These are phyloP conservation scores for Albugo candida DNA, from an alignment of 352 stramenopile species.

Conservation along the genomic window DNA sequence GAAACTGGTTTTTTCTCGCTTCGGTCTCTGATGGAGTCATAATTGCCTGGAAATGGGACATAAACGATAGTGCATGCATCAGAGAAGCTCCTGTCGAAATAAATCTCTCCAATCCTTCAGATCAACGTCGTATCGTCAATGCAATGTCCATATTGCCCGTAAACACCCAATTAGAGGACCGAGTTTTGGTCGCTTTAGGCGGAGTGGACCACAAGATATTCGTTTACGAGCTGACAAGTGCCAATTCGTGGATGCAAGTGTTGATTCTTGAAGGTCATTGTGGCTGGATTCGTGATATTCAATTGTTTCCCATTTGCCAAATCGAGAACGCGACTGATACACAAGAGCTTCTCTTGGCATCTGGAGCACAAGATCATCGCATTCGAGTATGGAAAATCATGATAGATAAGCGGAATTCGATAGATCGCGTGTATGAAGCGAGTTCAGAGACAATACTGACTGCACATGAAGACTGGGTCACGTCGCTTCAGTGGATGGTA, in stretches of 20 bases:
- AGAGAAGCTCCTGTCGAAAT: too few species aligned
- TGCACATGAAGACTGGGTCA: conserved; percentile 69
- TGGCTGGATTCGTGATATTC: conserved; percentile 44
- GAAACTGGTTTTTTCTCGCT: conserved; percentile 3
- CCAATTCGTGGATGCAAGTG: conserved; percentile 4
- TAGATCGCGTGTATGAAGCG: conserved; percentile 15
- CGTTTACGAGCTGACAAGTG: conserved; percentile 23
- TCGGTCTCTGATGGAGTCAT: conserved; percentile 20
- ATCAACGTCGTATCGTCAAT: too few species aligned
- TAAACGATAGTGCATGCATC: neutral
- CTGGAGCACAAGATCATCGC: neutral
- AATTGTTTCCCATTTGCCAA: conserved; percentile 16
- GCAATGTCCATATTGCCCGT: too few species aligned
- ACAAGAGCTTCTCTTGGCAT: neutral
- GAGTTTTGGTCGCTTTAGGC: conserved; percentile 29
- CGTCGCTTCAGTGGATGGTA: conserved; percentile 32
- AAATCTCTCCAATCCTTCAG: too few species aligned
- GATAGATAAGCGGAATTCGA: neutral
- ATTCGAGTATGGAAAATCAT: neutral
- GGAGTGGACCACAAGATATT: conserved; percentile 53
- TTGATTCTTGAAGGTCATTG: conserved; percentile 33
- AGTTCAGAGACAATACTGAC: conserved; percentile 41
- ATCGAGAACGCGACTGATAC: neutral
- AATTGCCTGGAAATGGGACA: conserved; percentile 11
- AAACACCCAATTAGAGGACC: conserved; percentile 5